A percentile compares a stretch with the other conserved stretches of the same genome.
phyloP scores from a whole-genome alignment of 441 rosid genomes.

The Populus tomentosa region DNA sequence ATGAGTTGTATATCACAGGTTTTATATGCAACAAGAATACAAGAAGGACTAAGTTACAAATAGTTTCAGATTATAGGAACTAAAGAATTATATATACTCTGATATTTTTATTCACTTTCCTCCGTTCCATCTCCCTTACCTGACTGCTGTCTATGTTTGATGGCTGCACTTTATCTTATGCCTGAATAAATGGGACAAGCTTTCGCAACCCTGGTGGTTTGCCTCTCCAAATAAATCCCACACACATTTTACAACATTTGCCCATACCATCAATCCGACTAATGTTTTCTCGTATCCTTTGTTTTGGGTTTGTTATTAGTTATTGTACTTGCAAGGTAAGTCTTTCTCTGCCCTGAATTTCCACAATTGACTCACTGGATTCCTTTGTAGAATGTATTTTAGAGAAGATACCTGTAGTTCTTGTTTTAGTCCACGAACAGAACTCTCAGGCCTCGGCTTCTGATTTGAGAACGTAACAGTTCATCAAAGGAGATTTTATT shows the following conservation, averaged over 20 bases:
- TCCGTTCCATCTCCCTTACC: no score
- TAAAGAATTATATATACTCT: no score
- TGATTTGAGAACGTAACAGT: background rate
- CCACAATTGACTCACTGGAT: no score
- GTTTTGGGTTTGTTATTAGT: background rate
- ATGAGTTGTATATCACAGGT: background rate
- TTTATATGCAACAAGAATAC: background rate
- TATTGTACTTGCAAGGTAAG: conserved; percentile 2
- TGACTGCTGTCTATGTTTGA: no score
- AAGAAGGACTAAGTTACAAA: background rate
- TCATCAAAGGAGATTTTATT: background rate
- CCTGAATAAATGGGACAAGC: background rate
- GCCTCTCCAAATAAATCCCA: background rate
- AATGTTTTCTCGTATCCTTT: background rate
- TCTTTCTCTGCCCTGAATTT: background rate
- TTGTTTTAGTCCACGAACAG: background rate
- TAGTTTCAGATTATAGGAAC: no score
- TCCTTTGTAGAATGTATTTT: conserved; percentile 15
- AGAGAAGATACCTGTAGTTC: conserved; percentile 6
- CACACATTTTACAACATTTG: conserved; percentile 1
- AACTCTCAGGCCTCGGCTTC: background rate
- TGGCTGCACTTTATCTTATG: background rate
- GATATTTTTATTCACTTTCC: no score
- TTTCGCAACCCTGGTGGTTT: conserved; percentile 19
- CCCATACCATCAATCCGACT: background rate